Evolutionary conservation across 768 basidiomycete species (phyloP).

Genomic region (Auriscalpium vulgare): DNA sequence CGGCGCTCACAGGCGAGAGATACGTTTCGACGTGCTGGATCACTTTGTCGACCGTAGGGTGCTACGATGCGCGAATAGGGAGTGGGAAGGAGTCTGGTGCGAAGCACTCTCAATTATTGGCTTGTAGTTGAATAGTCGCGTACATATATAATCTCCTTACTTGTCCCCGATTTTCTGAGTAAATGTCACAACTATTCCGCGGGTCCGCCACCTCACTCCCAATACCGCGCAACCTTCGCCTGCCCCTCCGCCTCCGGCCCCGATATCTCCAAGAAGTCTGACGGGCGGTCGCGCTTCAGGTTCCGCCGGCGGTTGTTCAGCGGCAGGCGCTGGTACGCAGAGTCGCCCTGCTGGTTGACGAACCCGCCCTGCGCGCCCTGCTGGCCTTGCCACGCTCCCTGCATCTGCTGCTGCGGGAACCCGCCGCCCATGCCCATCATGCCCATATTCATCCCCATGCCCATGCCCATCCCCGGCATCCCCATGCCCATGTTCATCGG

Average conservation of each 20-base stretch:
- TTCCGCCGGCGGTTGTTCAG: conserved; percentile 74
- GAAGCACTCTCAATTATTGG: no score
- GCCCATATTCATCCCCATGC: neutral
- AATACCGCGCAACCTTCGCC: conserved; percentile 62
- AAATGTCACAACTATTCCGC: neutral
- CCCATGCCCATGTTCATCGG: neutral
- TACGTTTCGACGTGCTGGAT: no score
- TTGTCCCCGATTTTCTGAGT: neutral
- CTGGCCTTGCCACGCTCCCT: conserved; percentile 13
- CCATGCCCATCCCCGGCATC: neutral
- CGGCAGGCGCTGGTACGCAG: conserved; percentile 81
- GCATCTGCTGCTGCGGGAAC: conserved; percentile 4
- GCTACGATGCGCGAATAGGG: no score
- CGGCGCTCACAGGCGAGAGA: no score
- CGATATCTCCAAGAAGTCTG: conserved; percentile 70
- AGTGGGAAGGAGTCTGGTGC: no score
- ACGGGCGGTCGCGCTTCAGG: conserved; percentile 74
- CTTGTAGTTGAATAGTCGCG: no score
- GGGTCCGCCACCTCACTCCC: conserved; percentile 45
- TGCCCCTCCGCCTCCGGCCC: conserved; percentile 45
- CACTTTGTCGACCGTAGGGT: no score
- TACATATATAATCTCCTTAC: no score
- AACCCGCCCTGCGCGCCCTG: conserved; percentile 37
- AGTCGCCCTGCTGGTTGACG: conserved; percentile 65
- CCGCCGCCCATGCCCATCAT: conserved; percentile 8